Percentiles rank a stretch among this genome's conserved stretches.
Evolutionary conservation across 495 filamentous ascomycete genomes (phyloP).

Genomic region (Cercophora sp.): DNA sequence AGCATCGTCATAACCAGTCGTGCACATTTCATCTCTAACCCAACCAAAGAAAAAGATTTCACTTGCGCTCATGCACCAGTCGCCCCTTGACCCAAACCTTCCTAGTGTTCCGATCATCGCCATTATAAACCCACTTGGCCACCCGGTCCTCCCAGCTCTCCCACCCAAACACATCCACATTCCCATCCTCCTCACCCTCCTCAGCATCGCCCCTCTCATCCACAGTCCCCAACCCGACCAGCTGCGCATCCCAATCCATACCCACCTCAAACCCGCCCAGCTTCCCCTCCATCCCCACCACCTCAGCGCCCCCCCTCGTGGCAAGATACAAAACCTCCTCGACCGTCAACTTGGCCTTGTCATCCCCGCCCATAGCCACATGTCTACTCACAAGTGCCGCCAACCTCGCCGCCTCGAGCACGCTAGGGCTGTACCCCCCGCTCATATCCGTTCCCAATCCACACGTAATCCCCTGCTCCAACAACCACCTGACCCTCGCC

Average conservation of each 20-base stretch:
- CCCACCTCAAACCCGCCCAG: conserved; percentile 78
- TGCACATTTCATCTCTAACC: too few relatives aligned
- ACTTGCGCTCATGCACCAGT: conserved; percentile 61
- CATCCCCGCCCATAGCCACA: conserved; percentile 53
- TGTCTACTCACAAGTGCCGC: conserved; percentile 69
- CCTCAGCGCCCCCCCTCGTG: conserved; percentile 73
- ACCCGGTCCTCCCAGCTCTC: conserved; percentile 73
- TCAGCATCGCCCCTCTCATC: conserved; percentile 31
- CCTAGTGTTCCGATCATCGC: conserved; percentile 77
- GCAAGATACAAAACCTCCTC: conserved; percentile 86
- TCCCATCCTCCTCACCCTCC: conserved; percentile 30
- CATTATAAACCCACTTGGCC: conserved; percentile 86
- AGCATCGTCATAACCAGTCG: too few relatives aligned
- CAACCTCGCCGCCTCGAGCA: conserved; percentile 76
- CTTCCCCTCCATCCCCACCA: conserved; percentile 62
- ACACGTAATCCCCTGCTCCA: conserved; percentile 71
- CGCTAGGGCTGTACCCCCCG: conserved; percentile 75
- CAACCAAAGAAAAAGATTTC: not conserved
- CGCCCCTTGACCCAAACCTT: conserved; percentile 77
- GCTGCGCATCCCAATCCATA: conserved; percentile 87
- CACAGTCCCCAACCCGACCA: conserved; percentile 57
- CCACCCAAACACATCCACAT: conserved; percentile 83
- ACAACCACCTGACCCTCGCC: conserved; percentile 64
- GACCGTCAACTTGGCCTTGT: conserved; percentile 60
- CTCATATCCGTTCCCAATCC: conserved; percentile 88